Conservation (phyloP, 192 early-diverging fungal species). For the Podila epigama region DNA sequence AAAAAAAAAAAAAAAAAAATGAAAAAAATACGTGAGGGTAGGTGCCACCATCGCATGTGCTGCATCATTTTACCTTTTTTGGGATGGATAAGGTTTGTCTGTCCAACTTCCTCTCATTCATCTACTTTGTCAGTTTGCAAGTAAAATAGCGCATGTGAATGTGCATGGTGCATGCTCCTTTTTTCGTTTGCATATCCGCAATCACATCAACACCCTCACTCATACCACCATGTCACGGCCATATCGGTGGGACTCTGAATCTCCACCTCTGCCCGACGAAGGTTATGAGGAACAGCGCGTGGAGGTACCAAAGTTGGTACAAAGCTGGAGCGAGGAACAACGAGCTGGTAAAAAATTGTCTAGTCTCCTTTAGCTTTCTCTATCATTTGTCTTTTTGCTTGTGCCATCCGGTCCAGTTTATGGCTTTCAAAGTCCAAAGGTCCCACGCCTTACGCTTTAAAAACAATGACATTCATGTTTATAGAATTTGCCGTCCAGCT, state of each 20-base stretch:
- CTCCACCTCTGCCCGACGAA: conserved; percentile 37
- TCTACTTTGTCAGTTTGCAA: no score
- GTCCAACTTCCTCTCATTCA: no score
- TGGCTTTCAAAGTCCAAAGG: background rate
- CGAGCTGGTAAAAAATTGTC: conserved; percentile 33
- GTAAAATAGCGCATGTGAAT: no score
- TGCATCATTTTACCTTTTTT: no score
- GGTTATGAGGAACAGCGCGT: conserved; percentile 52
- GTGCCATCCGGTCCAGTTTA: no score
- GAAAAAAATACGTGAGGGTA: no score
- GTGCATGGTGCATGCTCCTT: no score
- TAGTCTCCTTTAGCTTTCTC: background rate
- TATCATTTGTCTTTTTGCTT: background rate
- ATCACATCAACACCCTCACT: background rate
- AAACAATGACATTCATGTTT: background rate
- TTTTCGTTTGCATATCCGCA: no score
- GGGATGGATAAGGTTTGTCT: no score
- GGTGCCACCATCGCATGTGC: no score
- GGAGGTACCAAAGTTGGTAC: conserved; percentile 51
- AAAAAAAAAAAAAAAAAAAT: no score
- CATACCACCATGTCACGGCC: conserved; percentile 18
- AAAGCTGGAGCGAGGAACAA: conserved; percentile 56
- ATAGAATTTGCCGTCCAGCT: conserved; percentile 41
- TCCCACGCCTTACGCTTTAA: background rate
- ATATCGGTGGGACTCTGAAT: conserved; percentile 25